Percentiles rank a stretch among this genome's conserved stretches.
Evolutionary conservation across 371 early-diverging fungal genomes (phyloP).

Genomic region (Mortierella sp.): DNA sequence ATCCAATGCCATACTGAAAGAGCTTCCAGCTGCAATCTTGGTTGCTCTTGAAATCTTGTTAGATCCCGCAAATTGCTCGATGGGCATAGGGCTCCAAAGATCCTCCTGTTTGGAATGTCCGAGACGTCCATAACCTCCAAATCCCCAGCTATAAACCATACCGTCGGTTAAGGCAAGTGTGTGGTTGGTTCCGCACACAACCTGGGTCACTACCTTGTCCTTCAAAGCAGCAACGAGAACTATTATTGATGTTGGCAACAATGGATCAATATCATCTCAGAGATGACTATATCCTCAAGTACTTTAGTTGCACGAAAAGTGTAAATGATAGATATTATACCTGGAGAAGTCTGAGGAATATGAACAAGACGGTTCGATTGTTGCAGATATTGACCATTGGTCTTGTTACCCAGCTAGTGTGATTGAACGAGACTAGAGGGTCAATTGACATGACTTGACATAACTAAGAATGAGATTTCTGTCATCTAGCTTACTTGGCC

Average conservation of each 20-base stretch:
- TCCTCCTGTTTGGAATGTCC: constrained; percentile 63
- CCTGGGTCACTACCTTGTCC: constrained; percentile 46
- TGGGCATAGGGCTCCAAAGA: constrained; percentile 54
- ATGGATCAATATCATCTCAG: background rate
- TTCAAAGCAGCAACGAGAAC: constrained; percentile 53
- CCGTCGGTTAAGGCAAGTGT: constrained; percentile 62
- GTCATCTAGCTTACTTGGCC: constrained; percentile 54
- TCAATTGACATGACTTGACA: background rate
- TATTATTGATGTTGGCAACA: constrained; percentile 9
- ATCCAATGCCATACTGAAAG: constrained; percentile 63
- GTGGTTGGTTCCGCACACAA: constrained; percentile 70
- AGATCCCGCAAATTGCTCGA: constrained; percentile 57
- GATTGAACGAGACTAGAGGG: background rate
- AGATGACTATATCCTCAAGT: background rate
- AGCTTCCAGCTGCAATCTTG: constrained; percentile 59
- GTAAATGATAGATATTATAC: constrained; percentile 23
- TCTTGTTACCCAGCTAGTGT: constrained; percentile 59
- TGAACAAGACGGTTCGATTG: constrained; percentile 58
- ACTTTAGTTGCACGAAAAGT: background rate
- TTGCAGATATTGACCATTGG: constrained; percentile 59
- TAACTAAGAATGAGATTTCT: background rate
- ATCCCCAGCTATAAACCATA: constrained; percentile 68
- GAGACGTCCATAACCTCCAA: constrained; percentile 68
- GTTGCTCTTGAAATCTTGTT: constrained; percentile 45
- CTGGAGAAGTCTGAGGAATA: constrained; percentile 57